Evolutionary conservation across 805 yeast species (phyloP).

Genomic region (Hanseniaspora hatyaiensis): DNA sequence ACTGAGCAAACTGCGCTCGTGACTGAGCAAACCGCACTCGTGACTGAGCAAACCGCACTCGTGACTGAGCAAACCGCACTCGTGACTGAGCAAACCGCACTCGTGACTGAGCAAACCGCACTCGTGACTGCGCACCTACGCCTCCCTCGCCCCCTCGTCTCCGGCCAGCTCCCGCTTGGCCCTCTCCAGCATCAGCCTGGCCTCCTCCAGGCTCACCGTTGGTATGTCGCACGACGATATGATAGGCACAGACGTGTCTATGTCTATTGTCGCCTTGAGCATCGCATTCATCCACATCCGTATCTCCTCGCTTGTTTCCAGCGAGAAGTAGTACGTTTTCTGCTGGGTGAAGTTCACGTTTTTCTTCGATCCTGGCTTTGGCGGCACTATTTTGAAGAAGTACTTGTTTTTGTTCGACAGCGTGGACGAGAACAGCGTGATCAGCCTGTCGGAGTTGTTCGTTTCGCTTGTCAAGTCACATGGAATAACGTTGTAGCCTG

Average conservation of each 20-base stretch:
- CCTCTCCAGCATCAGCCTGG: conserved; percentile 72
- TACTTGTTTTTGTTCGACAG: conserved; percentile 79
- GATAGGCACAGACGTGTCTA: conserved; percentile 86
- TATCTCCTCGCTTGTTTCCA: conserved; percentile 83
- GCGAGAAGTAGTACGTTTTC: conserved; percentile 90
- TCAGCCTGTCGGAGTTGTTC: conserved; percentile 69
- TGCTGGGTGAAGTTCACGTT: conserved; percentile 95
- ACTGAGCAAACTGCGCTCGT: no score
- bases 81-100: no score
- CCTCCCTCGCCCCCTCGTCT: no score
- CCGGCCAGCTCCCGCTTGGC: conserved; percentile 57
- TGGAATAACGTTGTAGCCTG: conserved; percentile 84
- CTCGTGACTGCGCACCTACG: no score
- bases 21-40: no score
- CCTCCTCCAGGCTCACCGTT: conserved; percentile 77
- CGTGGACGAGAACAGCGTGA: conserved; percentile 81
- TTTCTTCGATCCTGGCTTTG: conserved; percentile 92
- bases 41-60: no score
- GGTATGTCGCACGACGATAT: conserved; percentile 89
- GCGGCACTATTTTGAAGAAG: conserved; percentile 88
- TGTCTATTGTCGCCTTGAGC: conserved; percentile 90
- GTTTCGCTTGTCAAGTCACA: conserved; percentile 27
- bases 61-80: no score
- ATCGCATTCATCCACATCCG: conserved; percentile 89
- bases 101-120: no score